Percentiles rank a stretch among this genome's conserved stretches.
These are phyloP conservation scores for Leptodermis oblonga DNA, from an alignment of 257 asterid genomes.

Conservation along the genomic window DNA sequence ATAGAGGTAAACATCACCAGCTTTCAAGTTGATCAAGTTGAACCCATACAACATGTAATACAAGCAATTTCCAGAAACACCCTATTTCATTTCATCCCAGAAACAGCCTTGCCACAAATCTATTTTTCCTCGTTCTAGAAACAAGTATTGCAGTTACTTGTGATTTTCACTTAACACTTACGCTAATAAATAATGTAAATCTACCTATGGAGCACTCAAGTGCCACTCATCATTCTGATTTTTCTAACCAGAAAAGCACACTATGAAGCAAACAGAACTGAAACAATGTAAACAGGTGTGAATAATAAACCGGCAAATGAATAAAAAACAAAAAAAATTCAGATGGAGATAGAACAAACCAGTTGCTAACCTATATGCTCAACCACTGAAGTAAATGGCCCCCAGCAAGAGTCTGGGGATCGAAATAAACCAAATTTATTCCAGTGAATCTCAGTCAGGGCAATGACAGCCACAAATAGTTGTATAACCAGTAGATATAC, in stretches of 20 bases:
- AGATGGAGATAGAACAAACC: conserved; percentile 15
- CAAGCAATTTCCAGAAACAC: neutral
- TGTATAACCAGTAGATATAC: conserved; percentile 50
- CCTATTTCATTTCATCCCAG: neutral
- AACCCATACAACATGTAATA: conserved; percentile 8
- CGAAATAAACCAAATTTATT: conserved; percentile 41
- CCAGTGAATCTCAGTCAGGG: conserved; percentile 56
- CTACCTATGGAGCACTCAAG: neutral
- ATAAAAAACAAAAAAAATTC: neutral
- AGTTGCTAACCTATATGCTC: conserved; percentile 69
- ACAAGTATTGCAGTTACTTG: neutral
- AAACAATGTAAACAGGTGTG: neutral
- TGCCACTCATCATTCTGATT: neutral
- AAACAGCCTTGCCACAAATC: neutral
- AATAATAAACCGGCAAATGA: conserved; percentile 8
- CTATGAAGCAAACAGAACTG: neutral
- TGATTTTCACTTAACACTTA: neutral
- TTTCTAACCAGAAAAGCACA: neutral
- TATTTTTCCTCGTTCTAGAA: neutral
- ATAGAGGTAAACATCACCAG: neutral
- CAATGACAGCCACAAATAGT: conserved; percentile 47
- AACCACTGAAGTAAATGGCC: conserved; percentile 47
- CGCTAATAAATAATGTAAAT: neutral
- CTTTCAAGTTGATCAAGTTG: neutral
- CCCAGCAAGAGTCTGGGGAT: conserved; percentile 67